Evolutionary conservation across 164 flowering plant species (phyloP), one percentile per base, ranked within the genome.

Genomic region (Chimonanthus salicifolius): DNA sequence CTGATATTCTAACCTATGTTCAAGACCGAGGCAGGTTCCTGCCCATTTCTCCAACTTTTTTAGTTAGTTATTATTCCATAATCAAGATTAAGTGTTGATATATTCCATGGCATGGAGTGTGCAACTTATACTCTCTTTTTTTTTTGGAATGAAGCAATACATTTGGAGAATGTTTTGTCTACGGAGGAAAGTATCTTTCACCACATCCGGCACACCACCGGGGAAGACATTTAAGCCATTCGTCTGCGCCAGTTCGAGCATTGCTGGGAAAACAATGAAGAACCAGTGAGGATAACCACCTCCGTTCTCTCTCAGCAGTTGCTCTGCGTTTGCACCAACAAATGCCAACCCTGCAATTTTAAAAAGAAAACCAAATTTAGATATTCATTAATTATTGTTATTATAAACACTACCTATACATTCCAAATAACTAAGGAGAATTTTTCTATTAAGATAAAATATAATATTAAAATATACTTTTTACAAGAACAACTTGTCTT

Each of bases 191-290:
- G 81, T 71, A 4, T 60, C 50, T 5, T 58, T 13, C 18, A 85
- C 20, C 0, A 62, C 10, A 6, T 0, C 72, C 21, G 51, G 62
- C 45, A 76, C 4, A 5, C 45, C 54, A n/a, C 64, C 54, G n/a
- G 75, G 62, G 33, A 78, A 78, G 13, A 21, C 51, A 7, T 72
- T 45, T 9, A 82, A 62, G n/a, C 75, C 82, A 18, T 6, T 18
- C 6, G 21, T 44, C 10, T 58, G 45, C 13, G 82, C 84, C 16
- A 70, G 78, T n/a, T 81, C 87, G 58, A 84, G 45, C 83, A 84
- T 81, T 45, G 78, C 84, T 3, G 84, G 87, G 74, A 86, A 84
- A 68, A 77, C 76, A 10, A 86, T 79, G 48, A 77, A 62, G 60
- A 86, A 86, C 85, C 80, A 79, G 16, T 76, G 80, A 7, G 88